Conservation (phyloP, 805 yeast species). For the Kuraishia piskuri region DNA sequence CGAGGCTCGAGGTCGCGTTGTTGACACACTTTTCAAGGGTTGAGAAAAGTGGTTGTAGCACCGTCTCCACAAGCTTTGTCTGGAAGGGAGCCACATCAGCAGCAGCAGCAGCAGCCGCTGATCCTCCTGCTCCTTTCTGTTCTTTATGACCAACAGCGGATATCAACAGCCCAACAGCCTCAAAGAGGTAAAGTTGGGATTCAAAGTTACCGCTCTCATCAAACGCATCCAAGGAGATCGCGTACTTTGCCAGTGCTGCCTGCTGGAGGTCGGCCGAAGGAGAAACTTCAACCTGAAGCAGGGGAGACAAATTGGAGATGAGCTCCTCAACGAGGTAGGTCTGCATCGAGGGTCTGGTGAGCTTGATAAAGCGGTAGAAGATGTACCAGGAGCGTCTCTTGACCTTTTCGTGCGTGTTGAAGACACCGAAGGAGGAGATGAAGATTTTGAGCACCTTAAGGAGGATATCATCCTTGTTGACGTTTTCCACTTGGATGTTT, state of each 20-base stretch:
- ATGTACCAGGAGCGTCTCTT: constrained; percentile 86
- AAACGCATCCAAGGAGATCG: constrained; percentile 24
- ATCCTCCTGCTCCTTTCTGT: background rate
- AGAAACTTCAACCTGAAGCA: constrained; percentile 50
- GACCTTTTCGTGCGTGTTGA: constrained; percentile 64
- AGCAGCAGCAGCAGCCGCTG: background rate
- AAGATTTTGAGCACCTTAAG: constrained; percentile 66
- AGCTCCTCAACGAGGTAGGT: constrained; percentile 44
- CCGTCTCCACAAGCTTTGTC: constrained; percentile 46
- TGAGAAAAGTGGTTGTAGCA: constrained; percentile 68
- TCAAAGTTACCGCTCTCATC: constrained; percentile 66
- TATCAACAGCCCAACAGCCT: constrained; percentile 74
- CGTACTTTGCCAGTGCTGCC: constrained; percentile 2
- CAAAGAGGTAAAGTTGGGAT: constrained; percentile 76
- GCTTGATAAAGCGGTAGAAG: constrained; percentile 72
- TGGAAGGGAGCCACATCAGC: constrained; percentile 33
- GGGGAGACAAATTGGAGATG: constrained; percentile 50
- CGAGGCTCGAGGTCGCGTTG: constrained; percentile 20
- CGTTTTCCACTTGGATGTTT: constrained; percentile 28
- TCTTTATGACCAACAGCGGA: constrained; percentile 26
- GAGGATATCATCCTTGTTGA: constrained; percentile 41
- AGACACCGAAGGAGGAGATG: constrained; percentile 74
- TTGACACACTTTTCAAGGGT: constrained; percentile 60
- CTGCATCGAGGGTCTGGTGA: constrained; percentile 59
- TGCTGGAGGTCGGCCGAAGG: constrained; percentile 10